Percentiles rank a stretch among this genome's conserved stretches.
Conservation (phyloP, 129 eudicot genomes). For the Flaveria linearis region DNA sequence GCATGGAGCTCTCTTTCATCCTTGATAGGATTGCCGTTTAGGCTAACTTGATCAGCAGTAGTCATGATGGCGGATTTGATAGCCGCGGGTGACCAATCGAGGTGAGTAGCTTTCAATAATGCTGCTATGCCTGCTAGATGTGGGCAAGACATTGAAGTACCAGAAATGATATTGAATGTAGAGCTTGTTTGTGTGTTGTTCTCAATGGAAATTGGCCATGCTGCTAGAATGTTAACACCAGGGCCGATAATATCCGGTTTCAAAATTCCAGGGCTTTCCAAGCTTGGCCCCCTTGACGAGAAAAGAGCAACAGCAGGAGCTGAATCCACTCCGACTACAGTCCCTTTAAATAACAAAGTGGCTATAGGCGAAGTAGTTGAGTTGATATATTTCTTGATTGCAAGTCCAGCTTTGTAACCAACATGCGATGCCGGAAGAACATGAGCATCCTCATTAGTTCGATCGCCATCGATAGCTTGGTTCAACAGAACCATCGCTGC, state of each 20-base stretch:
- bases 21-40: slow-evolving; percentile 36
- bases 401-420: slow-evolving; percentile 31
- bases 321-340: slow-evolving; percentile 36
- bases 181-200: slow-evolving; percentile 30
- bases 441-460: slow-evolving; percentile 39
- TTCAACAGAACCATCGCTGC: slow-evolving; percentile 48
- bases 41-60: slow-evolving; percentile 44
- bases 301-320: slow-evolving; percentile 48
- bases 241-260: slow-evolving; percentile 76
- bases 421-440: slow-evolving; percentile 53
- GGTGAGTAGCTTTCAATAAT: slow-evolving; percentile 50
- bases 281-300: slow-evolving; percentile 60
- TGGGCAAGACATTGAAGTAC: slow-evolving; percentile 72
- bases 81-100: slow-evolving; percentile 53
- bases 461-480: slow-evolving; percentile 10
- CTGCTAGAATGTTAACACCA: slow-evolving; percentile 57
- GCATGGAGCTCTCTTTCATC: slow-evolving; percentile 43
- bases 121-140: slow-evolving; percentile 64
- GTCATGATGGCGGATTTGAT: slow-evolving; percentile 62
- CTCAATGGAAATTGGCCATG: slow-evolving; percentile 57
- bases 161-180: slow-evolving; percentile 47
- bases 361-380: slow-evolving; percentile 41
- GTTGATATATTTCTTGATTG: slow-evolving; percentile 39
- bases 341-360: slow-evolving; percentile 39
- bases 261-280: slow-evolving; percentile 53